These are phyloP conservation scores for Fusarium armeniacum DNA, from an alignment of 2,329 filamentous ascomycete genomes.

Conservation along the genomic window DNA sequence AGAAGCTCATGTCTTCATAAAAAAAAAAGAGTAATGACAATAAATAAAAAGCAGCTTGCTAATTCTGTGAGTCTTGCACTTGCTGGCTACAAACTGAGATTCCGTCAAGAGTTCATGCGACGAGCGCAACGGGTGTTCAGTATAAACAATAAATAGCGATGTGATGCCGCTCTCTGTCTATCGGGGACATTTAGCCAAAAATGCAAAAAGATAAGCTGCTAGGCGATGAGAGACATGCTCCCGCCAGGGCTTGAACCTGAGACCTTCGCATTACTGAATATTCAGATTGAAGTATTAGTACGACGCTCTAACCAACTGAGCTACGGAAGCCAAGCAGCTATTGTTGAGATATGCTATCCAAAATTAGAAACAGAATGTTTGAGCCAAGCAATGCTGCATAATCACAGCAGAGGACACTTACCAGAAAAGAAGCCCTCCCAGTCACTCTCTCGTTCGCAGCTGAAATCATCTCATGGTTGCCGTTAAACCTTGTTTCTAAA, in stretches of 20 bases:
- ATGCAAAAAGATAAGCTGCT: constrained; percentile 1
- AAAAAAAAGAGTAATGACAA: too few species aligned
- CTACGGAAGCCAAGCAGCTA: constrained; percentile 11
- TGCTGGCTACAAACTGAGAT: neutral
- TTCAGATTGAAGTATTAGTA: constrained; percentile 14
- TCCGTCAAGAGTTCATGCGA: neutral
- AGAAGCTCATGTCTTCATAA: too few species aligned
- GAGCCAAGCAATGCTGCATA: too few species aligned
- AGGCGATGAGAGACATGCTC: constrained; percentile 13
- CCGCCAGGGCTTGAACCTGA: constrained; percentile 17
- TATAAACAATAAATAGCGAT: neutral
- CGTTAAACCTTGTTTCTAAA: too few species aligned
- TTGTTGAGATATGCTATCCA: neutral
- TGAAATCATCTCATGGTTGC: too few species aligned
- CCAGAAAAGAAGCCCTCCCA: too few species aligned
- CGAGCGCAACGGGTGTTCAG: neutral
- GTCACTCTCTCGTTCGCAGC: too few species aligned
- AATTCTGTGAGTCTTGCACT: neutral
- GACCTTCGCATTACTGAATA: constrained; percentile 14
- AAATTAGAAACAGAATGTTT: too few species aligned
- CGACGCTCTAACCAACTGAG: constrained; percentile 18
- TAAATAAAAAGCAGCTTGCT: neutral
- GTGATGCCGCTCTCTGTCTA: neutral
- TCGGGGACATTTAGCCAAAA: neutral
- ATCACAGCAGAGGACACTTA: too few species aligned